A percentile compares a stretch with the other conserved stretches of the same genome.
phyloP scores from a whole-genome alignment of 2,329 filamentous ascomycete genomes.

The Lecanicillium sp. region DNA sequence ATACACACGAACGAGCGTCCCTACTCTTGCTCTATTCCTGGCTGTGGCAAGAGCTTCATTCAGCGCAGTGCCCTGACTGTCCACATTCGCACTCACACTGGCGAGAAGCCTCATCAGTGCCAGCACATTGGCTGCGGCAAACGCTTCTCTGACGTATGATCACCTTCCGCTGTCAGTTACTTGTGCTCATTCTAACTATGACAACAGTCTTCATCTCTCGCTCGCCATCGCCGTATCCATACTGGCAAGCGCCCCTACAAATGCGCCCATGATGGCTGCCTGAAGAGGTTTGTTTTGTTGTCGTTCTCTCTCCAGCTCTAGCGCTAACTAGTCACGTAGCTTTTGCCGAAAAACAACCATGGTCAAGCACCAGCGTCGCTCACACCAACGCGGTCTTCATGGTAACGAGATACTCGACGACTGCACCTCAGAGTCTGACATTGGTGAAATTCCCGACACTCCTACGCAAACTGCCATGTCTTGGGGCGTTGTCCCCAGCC shows the following conservation, averaged over 20 bases:
- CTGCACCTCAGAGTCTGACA: constrained; percentile 47
- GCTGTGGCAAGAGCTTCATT: constrained; percentile 63
- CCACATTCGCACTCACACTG: constrained; percentile 62
- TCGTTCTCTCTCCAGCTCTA: too few species aligned
- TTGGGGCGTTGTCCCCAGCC: constrained; percentile 38
- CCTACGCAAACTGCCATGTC: constrained; percentile 42
- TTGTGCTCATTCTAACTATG: neutral
- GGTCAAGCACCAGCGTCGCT: constrained; percentile 58
- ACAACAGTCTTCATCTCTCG: constrained; percentile 53
- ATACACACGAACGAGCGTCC: constrained; percentile 66
- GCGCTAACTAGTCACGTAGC: too few species aligned
- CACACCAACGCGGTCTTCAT: constrained; percentile 50
- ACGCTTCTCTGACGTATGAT: constrained; percentile 59
- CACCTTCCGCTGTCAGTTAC: neutral
- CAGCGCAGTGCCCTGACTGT: constrained; percentile 63
- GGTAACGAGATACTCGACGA: constrained; percentile 45
- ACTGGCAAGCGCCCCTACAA: constrained; percentile 59
- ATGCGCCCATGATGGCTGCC: constrained; percentile 51
- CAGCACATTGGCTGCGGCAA: constrained; percentile 58
- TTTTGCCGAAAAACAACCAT: constrained; percentile 67
- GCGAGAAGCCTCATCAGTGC: constrained; percentile 64
- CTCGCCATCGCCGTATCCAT: constrained; percentile 57
- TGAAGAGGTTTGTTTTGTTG: constrained; percentile 32
- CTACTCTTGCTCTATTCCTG: constrained; percentile 50
- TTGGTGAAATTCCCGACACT: constrained; percentile 50